Conservation (phyloP, 495 filamentous ascomycete genomes). For the Neurospora sp. region DNA sequence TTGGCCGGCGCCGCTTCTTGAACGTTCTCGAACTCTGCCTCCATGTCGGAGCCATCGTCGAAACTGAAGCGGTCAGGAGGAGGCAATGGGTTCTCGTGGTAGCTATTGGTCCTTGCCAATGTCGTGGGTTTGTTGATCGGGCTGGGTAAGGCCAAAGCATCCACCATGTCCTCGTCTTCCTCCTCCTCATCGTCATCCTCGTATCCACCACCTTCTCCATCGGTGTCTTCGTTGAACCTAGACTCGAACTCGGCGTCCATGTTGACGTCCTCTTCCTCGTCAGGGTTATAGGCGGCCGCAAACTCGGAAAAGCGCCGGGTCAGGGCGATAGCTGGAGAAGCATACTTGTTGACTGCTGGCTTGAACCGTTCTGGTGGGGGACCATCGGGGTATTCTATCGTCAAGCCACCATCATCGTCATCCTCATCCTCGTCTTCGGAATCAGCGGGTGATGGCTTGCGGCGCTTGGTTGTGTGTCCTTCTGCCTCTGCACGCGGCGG, state of each 20-base stretch:
- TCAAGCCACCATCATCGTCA: conserved; percentile 34
- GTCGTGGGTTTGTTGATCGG: conserved; percentile 16
- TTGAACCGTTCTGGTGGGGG: conserved; percentile 12
- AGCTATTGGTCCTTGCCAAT: neutral
- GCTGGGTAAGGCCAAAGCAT: conserved; percentile 23
- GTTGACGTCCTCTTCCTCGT: conserved; percentile 29
- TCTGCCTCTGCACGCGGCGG: neutral
- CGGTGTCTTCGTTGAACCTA: conserved; percentile 5
- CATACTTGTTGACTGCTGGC: conserved; percentile 17
- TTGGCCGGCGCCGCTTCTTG: neutral
- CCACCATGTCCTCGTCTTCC: conserved; percentile 14
- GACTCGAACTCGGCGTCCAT: conserved; percentile 20
- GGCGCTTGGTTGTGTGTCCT: conserved; percentile 4
- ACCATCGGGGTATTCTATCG: conserved; percentile 37
- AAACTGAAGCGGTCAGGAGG: neutral
- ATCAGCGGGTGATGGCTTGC: conserved; percentile 12
- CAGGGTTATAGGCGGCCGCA: conserved; percentile 20
- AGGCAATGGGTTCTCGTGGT: neutral
- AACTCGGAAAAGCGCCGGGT: conserved; percentile 34
- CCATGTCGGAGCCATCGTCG: conserved; percentile 20
- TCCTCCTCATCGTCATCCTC: conserved; percentile 17
- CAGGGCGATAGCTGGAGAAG: conserved; percentile 25
- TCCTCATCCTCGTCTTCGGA: conserved; percentile 34
- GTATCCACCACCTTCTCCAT: neutral
- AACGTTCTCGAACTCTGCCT: conserved; percentile 25